These are phyloP conservation scores for Gymnopus androsaceus DNA, from an alignment of 1,284 basidiomycete genomes.

Conservation along the genomic window DNA sequence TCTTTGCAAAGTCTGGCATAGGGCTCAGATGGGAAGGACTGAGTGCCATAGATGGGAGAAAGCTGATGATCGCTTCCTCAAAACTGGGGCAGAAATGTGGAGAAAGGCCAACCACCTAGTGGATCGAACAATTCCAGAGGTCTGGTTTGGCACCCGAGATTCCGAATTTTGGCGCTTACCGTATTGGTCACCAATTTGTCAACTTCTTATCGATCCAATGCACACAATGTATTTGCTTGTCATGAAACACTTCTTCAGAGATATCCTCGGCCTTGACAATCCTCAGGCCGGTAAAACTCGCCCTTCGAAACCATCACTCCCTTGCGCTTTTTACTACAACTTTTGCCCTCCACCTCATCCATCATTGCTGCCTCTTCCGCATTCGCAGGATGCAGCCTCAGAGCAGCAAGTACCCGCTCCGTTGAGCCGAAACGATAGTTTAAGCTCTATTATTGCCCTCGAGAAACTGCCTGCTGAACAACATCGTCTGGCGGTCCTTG, in stretches of 20 bases:
- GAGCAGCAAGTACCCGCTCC: too few species aligned
- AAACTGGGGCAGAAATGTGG: background rate
- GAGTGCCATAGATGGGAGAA: too few species aligned
- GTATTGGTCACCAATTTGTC: constrained; percentile 6
- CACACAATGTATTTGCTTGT: constrained; percentile 6
- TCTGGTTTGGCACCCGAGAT: background rate
- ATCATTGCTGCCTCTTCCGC: background rate
- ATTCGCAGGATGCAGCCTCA: background rate
- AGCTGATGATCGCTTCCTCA: background rate
- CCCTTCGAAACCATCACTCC: background rate
- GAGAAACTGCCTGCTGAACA: background rate
- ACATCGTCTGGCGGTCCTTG: background rate
- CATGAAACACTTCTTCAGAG: background rate
- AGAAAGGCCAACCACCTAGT: background rate
- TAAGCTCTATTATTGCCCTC: background rate
- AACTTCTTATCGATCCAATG: constrained; percentile 10
- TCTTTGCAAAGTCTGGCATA: too few species aligned
- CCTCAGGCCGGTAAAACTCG: background rate
- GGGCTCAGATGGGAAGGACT: too few species aligned
- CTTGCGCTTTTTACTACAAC: constrained; percentile 7
- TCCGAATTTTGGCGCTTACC: constrained; percentile 1
- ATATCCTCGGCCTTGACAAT: constrained; percentile 8
- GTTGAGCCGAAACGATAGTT: background rate
- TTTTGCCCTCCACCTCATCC: constrained; percentile 8
- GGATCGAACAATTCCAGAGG: background rate